Percentiles rank a stretch among this genome's conserved stretches.
Evolutionary conservation across 345 rosid species (phyloP).

Genomic region (Garcia nutans): DNA sequence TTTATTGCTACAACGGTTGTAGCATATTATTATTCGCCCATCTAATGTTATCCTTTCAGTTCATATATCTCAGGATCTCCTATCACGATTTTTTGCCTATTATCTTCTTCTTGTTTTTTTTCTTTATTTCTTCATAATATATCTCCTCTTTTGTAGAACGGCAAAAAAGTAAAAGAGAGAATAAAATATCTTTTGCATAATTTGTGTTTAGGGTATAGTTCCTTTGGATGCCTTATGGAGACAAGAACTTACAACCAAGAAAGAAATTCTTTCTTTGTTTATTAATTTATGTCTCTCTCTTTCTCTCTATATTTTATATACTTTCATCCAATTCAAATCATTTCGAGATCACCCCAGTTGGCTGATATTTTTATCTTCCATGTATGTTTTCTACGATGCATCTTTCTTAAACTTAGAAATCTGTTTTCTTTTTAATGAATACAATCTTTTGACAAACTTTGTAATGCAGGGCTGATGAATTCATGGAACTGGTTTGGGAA

Average conservation of each 20-base stretch:
- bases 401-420: too few relatives aligned
- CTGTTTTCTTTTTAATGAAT: neutral
- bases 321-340: constrained; percentile 7
- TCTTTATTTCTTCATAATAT: neutral
- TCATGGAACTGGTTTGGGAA: constrained; percentile 40
- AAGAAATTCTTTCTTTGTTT: too few relatives aligned
- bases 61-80: neutral
- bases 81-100: neutral
- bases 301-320: too few relatives aligned
- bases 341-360: neutral
- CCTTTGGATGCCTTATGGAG: too few relatives aligned
- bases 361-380: neutral
- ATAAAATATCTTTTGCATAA: neutral
- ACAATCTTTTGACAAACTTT: neutral
- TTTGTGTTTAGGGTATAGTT: neutral
- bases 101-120: neutral
- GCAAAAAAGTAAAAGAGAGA: neutral
- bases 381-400: constrained; percentile 14
- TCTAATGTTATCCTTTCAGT: constrained; percentile 4
- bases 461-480: constrained; percentile 41
- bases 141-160: too few relatives aligned
- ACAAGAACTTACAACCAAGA: too few relatives aligned
- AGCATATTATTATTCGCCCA: too few relatives aligned
- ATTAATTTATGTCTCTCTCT: too few relatives aligned
- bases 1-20: too few relatives aligned